A percentile compares a stretch with the other conserved stretches of the same genome.
Conservation (phyloP, 805 yeast genomes). For the Wickerhamomyces chaumierensis region DNA sequence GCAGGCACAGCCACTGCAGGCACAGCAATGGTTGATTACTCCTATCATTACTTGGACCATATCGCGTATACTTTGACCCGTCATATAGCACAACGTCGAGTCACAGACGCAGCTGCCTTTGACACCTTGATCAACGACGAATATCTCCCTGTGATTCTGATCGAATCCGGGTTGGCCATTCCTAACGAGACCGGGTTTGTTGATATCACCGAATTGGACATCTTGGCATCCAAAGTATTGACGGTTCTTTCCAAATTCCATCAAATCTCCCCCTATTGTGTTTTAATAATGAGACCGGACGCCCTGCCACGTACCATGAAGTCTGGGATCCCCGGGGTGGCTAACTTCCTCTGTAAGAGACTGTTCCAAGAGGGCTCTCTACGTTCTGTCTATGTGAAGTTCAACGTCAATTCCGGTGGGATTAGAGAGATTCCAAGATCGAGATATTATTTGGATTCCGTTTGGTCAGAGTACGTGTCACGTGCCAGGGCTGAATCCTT, state of each 20-base stretch:
- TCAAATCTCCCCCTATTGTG: conserved; percentile 69
- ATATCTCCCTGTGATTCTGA: conserved; percentile 71
- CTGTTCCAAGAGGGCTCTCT: conserved; percentile 71
- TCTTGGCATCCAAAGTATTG: conserved; percentile 35
- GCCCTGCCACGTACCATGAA: conserved; percentile 75
- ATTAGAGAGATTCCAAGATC: conserved; percentile 61
- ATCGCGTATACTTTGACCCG: conserved; percentile 74
- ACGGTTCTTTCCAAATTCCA: conserved; percentile 44
- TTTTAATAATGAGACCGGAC: conserved; percentile 68
- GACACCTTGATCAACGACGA: conserved; percentile 67
- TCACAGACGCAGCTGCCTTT: conserved; percentile 86
- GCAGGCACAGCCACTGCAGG: too few relatives aligned
- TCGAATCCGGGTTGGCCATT: conserved; percentile 56
- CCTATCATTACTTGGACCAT: conserved; percentile 82
- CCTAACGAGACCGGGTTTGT: conserved; percentile 18
- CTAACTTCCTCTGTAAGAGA: conserved; percentile 76
- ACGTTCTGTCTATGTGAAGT: conserved; percentile 72
- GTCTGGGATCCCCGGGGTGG: conserved; percentile 84
- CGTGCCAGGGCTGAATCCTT: conserved; percentile 50
- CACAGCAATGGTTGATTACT: conserved; percentile 19
- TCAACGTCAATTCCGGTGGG: conserved; percentile 49
- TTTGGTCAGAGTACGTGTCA: conserved; percentile 59
- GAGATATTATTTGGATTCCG: conserved; percentile 67
- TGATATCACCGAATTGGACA: conserved; percentile 33
- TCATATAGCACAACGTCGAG: conserved; percentile 51